Evolutionary conservation across 2,329 filamentous ascomycete genomes (phyloP).

Genomic region (Fusarium verticillioides): DNA sequence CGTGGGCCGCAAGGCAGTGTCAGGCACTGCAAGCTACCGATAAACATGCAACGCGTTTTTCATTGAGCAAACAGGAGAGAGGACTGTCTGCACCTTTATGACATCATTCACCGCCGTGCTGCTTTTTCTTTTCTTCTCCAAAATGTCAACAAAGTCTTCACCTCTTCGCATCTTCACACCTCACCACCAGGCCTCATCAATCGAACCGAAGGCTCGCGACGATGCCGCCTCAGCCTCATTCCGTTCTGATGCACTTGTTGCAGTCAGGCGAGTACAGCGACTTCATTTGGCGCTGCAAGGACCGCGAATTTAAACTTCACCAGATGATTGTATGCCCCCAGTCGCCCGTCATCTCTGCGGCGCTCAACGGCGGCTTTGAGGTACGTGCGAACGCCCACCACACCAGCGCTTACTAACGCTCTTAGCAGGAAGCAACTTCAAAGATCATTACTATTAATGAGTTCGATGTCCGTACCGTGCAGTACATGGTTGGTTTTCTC

Average conservation of each 20-base stretch:
- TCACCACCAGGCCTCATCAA: fast-evolving
- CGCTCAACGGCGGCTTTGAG: background rate
- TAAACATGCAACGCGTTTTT: background rate
- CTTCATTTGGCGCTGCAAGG: background rate
- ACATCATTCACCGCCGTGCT: background rate
- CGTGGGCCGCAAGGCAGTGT: background rate
- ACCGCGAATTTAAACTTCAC: constrained; percentile 2
- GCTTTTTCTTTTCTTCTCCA: background rate
- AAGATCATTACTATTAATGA: background rate
- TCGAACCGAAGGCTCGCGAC: fast-evolving
- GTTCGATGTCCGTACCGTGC: background rate
- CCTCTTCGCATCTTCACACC: background rate
- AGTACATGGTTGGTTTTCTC: background rate
- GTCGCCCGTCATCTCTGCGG: background rate
- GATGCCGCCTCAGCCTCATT: background rate
- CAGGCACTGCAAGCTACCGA: background rate
- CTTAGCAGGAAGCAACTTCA: background rate
- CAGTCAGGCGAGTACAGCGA: background rate
- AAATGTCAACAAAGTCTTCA: background rate
- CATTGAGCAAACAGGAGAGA: fast-evolving
- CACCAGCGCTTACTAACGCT: fast-evolving
- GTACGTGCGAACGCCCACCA: background rate
- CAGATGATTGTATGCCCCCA: background rate
- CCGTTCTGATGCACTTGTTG: background rate
- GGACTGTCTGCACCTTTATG: fast-evolving